A percentile compares a stretch with the other conserved stretches of the same genome.
phyloP scores from a whole-genome alignment of 202 grass and related monocot species.

The Carex arenaria region DNA sequence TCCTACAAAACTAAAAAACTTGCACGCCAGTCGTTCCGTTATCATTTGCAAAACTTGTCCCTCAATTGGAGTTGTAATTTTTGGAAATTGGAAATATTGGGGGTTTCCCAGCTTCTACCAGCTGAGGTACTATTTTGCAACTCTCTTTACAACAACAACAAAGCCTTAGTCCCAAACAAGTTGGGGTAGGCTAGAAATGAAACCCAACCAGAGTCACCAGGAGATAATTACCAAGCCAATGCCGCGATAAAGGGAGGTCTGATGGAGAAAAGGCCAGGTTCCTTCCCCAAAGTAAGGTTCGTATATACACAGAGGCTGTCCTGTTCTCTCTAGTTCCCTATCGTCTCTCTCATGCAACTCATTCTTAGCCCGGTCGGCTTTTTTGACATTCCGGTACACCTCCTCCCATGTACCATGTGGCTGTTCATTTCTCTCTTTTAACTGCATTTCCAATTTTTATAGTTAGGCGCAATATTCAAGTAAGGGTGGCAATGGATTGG shows the following conservation, averaged over 20 bases:
- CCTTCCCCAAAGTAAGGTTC: slow-evolving; percentile 97
- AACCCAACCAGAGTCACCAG: background rate
- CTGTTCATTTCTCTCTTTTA: slow-evolving; percentile 83
- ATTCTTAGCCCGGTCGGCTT: slow-evolving; percentile 73
- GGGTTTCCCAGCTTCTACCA: background rate
- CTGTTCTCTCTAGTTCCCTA: slow-evolving; percentile 88
- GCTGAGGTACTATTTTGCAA: slow-evolving; percentile 10
- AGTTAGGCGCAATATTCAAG: slow-evolving; percentile 14
- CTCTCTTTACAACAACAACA: background rate
- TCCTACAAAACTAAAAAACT: background rate
- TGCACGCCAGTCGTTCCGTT: background rate
- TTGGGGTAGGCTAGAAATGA: no score
- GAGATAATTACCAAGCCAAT: slow-evolving; percentile 78
- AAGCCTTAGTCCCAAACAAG: no score
- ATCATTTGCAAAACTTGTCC: background rate
- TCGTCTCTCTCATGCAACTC: slow-evolving; percentile 98
- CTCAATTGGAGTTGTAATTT: background rate
- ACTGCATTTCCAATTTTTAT: slow-evolving; percentile 42
- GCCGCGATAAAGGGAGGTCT: slow-evolving; percentile 80
- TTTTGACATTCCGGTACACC: slow-evolving; percentile 96
- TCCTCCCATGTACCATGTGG: slow-evolving; percentile 97
- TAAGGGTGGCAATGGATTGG: background rate
- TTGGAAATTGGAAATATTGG: background rate
- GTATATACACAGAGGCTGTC: slow-evolving; percentile 94
- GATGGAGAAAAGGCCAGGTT: slow-evolving; percentile 87